Conservation (phyloP, 768 basidiomycete species). For the Termitomyces sp. region DNA sequence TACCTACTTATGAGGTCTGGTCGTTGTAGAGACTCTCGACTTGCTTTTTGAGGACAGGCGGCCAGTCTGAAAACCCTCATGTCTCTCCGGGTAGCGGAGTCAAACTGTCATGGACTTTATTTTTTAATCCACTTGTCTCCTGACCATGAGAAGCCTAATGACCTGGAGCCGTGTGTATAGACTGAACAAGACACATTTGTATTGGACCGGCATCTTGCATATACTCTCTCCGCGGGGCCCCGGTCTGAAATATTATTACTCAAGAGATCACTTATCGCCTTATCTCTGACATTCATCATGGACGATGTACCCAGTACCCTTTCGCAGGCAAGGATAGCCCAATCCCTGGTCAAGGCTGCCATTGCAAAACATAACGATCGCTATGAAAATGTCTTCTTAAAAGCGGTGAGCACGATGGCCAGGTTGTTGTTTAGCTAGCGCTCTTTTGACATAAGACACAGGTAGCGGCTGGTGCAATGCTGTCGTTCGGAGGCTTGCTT, state of each 20-base stretch:
- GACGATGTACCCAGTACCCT: conserved; percentile 35
- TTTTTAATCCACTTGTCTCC: not conserved
- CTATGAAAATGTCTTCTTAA: conserved; percentile 54
- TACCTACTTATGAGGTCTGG: too few species aligned
- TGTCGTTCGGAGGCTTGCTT: conserved; percentile 70
- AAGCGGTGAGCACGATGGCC: conserved; percentile 45
- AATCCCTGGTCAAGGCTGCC: conserved; percentile 47
- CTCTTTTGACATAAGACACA: conserved; percentile 16
- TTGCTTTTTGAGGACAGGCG: too few species aligned
- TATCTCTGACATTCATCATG: conserved; percentile 1
- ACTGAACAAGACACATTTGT: not conserved
- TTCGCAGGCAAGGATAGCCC: conserved; percentile 54
- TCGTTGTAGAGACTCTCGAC: too few species aligned
- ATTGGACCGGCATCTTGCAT: not conserved
- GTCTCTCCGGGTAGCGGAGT: too few species aligned
- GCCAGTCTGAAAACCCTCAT: too few species aligned
- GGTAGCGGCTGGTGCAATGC: conserved; percentile 66
- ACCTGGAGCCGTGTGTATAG: too few species aligned
- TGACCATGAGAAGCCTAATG: not conserved
- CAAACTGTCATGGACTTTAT: too few species aligned
- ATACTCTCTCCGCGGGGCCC: not conserved
- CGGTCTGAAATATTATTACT: not conserved
- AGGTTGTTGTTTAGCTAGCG: not conserved
- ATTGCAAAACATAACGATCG: conserved; percentile 61
- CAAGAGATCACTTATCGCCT: not conserved